Evolutionary conservation across 148 eudicot genomes (phyloP), one percentile per base, ranked within the genome.

Genomic region (Simmondsia chinensis): DNA sequence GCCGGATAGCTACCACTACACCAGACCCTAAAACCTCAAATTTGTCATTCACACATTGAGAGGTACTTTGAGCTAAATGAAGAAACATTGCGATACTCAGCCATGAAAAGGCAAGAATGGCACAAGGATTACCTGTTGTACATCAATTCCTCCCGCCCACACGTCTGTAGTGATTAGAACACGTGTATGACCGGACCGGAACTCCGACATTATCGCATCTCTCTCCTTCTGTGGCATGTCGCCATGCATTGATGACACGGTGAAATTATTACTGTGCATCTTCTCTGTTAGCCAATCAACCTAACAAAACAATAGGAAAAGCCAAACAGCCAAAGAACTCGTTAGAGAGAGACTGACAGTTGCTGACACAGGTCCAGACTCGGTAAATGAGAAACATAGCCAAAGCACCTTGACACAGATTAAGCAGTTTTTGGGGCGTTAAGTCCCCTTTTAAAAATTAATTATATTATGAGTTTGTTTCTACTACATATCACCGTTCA

Each of bases 161-260:
- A 91, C 95, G 64, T 91, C 97, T 6, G 97, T 91, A 12, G 97
- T 91, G 60, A 91, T 91, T 33, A 91, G 67, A 35, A 91, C 97
- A 43, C 97, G 85, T 36, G 97, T 91, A 11, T 65, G 65, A 34
- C 88, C 94, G 41, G 60, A 52, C 28, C 95, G 67, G 33, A 91
- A 91, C 53, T 85, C 95, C n/a, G 29, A 53, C 97, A 91, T 91
- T 13, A 91, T 82, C 36, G 95, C 97, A 74, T 91, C 97, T 59
- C 97, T 59, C 57, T 91, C 97, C 68, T 85, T 91, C 54, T 91
- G 97, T 30, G 97, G 97, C 97, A 91, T 85, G 47, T 82, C 95
- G 62, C 97, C 97, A 57, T 91, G 97, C 95, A 91, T 91, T 7
- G 94, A 77, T 12, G 97, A 91, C 43, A 91, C 97, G 3, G 97